Base-by-base conservation (phyloP, 2,329 filamentous ascomycete species). In the Claviceps maximensis region DNA sequence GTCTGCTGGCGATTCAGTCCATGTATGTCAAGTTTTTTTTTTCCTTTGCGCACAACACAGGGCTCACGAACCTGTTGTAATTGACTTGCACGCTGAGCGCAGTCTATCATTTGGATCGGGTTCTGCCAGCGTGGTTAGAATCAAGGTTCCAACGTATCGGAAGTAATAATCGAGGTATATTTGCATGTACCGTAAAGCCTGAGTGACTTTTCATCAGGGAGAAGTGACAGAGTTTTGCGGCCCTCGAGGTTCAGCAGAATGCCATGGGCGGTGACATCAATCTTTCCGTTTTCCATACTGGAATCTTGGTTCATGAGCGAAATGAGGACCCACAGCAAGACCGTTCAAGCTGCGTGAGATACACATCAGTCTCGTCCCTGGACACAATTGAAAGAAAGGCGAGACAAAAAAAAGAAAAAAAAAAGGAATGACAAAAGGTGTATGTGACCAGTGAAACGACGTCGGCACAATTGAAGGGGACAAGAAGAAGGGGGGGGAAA, bases 131-230 rank as follows among this genome's bases (percentile, higher is more conserved):
- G 7, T 25, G 27, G 52, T 56, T 47, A 56, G 41, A 49, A 53
- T 7, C 36, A 41, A 1, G n/a, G 6, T 49, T 17, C 25, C 2
- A 12, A n/a, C 10, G 27, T 15, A 44, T 7, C 15, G 2, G n/a
- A 31, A 8, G 29, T 4, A 27, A 21, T 5, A 33, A 21, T 15
- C 25, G 15, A 19, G 25, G 42, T 8, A 19, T 8, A 49, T 29
- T 10, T 33, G 31, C 19, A 33, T 65, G 54, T 63, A 71, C 70
- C 69, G 53, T 62, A 57, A 23, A 71, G 52, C 41, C 65, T 57
- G 41, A 71, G 59, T 10, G 62, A 59, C 41, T 63, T 60, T 6
- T 58, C 58, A 29, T 62, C 61, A 53, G 67, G 63, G 15, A 50
- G 47, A 15, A 55, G 41, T 12, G 61, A 66, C 54, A 71, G 55